These are phyloP conservation scores for Evansstolkia leycettana DNA, from an alignment of 495 filamentous ascomycete species.

Conservation along the genomic window DNA sequence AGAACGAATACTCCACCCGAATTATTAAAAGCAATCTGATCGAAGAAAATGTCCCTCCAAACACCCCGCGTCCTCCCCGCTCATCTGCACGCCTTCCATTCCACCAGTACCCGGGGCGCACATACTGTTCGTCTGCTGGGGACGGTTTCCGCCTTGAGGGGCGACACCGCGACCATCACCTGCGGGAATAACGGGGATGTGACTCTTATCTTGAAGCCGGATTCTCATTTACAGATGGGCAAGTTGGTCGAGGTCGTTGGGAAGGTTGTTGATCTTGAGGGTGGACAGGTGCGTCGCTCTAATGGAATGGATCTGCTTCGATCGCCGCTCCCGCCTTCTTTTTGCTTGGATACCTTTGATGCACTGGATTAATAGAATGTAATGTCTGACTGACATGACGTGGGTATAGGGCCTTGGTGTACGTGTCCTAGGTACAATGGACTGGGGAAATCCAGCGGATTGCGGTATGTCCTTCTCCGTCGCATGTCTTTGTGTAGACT, in stretches of 20 bases:
- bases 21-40: too few species aligned
- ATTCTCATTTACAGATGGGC: constrained; percentile 64
- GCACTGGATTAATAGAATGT: too few species aligned
- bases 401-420: constrained; percentile 49
- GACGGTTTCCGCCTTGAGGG: constrained; percentile 66
- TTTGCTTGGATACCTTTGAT: background rate
- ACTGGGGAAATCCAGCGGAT: constrained; percentile 53
- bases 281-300: constrained; percentile 21
- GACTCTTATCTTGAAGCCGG: constrained; percentile 61
- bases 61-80: constrained; percentile 59
- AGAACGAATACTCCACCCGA: too few species aligned
- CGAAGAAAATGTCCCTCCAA: constrained; percentile 39
- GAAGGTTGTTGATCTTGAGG: constrained; percentile 57
- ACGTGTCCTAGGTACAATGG: constrained; percentile 59
- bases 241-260: constrained; percentile 82
- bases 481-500: too few species aligned
- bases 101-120: constrained; percentile 26
- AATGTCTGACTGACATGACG: too few species aligned
- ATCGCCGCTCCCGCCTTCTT: background rate
- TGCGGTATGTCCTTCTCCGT: constrained; percentile 24
- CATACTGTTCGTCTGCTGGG: constrained; percentile 76
- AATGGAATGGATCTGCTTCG: too few species aligned
- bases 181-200: constrained; percentile 53
- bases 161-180: constrained; percentile 71
- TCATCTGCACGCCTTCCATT: constrained; percentile 55